These are phyloP conservation scores for Hyaloscypha finlandica DNA, from an alignment of 495 filamentous ascomycete genomes.

Conservation along the genomic window DNA sequence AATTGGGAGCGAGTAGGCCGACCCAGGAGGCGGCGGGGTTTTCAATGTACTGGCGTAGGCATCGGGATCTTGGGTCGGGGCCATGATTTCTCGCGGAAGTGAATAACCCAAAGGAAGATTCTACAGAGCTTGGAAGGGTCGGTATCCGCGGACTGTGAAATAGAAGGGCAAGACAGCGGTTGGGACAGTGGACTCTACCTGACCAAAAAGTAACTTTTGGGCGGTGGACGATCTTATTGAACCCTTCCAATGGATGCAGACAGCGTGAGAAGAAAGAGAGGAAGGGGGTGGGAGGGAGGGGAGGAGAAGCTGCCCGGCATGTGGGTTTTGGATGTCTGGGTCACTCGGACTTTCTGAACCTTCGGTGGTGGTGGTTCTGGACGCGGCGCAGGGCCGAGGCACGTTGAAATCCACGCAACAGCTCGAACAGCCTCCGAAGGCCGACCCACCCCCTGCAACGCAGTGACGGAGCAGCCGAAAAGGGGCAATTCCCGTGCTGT, in stretches of 20 bases:
- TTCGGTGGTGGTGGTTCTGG: background rate
- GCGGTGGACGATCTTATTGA: background rate
- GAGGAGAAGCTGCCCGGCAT: background rate
- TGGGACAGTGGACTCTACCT: background rate
- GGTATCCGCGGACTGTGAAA: background rate
- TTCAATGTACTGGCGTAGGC: constrained; percentile 6
- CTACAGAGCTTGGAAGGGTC: background rate
- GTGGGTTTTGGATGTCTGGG: background rate
- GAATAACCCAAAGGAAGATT: background rate
- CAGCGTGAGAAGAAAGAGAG: background rate
- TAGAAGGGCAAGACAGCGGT: background rate
- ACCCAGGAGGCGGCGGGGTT: constrained; percentile 30
- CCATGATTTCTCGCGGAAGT: constrained; percentile 14
- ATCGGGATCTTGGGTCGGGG: constrained; percentile 20
- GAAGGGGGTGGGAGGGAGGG: background rate
- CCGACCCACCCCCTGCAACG: background rate
- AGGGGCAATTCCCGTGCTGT: background rate
- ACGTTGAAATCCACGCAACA: background rate
- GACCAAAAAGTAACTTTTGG: background rate
- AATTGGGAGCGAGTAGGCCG: constrained; percentile 66
- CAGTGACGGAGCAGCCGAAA: background rate
- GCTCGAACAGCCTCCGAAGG: background rate
- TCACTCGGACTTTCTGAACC: background rate
- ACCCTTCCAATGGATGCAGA: background rate
- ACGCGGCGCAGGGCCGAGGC: background rate